phyloP scores from a whole-genome alignment of 2,329 filamentous ascomycete species.

The Stromatinia cepivora region DNA sequence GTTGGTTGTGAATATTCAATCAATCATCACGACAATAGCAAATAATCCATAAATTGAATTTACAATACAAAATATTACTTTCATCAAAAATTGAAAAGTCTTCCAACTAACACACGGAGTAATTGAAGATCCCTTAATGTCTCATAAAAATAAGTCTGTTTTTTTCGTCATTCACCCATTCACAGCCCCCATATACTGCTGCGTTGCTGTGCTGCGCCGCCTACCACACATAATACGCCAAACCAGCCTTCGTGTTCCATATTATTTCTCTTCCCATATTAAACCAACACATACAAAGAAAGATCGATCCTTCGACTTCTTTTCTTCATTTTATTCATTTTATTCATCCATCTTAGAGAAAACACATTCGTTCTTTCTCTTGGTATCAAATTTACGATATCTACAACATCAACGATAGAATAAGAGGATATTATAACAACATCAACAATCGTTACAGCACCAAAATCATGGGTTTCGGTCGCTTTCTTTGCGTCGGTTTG shows the following conservation, averaged over 20 bases:
- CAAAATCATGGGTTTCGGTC: conserved; percentile 65
- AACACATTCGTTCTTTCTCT: conserved; percentile 12
- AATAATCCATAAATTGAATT: neutral
- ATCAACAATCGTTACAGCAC: conserved; percentile 13
- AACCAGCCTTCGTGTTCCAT: conserved; percentile 3
- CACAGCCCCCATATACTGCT: neutral
- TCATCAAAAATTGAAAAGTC: too few species aligned
- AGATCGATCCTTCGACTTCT: neutral
- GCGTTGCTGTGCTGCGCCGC: conserved; percentile 12
- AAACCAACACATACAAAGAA: neutral
- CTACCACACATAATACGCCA: conserved; percentile 1
- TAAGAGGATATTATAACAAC: conserved; percentile 21
- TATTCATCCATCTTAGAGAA: neutral
- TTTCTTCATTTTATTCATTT: neutral
- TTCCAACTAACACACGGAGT: neutral
- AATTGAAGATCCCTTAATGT: neutral
- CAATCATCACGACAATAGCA: neutral
- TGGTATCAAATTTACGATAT: conserved; percentile 8
- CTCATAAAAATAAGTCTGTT: conserved; percentile 7
- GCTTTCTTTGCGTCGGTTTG: conserved; percentile 82
- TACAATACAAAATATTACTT: too few species aligned
- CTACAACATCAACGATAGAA: conserved; percentile 29
- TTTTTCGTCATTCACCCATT: conserved; percentile 4
- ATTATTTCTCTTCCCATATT: neutral
- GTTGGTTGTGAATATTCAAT: neutral